Conservation (phyloP, 306 rosid species). For the Arachis stenosperma region DNA sequence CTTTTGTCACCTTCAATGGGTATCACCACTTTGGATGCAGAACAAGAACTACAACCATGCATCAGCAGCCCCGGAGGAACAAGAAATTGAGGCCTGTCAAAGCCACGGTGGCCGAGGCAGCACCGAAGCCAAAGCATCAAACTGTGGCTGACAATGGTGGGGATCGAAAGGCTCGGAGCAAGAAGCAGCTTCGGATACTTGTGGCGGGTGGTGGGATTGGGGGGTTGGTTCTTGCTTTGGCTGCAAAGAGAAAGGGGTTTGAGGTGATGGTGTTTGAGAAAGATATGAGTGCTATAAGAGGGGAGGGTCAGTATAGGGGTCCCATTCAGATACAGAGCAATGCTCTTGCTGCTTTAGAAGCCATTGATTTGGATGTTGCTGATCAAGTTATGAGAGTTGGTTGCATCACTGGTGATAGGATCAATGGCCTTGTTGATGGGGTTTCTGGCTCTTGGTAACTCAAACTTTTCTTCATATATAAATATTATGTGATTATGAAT, state of each 20-base stretch:
- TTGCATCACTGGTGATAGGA: constrained; percentile 93
- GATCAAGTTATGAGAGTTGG: constrained; percentile 89
- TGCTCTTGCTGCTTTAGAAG: constrained; percentile 98
- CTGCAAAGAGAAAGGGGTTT: constrained; percentile 93
- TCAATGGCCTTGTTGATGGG: constrained; percentile 95
- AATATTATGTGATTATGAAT: background rate
- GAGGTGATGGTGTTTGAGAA: constrained; percentile 95
- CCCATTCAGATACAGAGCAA: constrained; percentile 99
- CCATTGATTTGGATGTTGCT: constrained; percentile 87
- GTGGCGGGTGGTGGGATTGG: constrained; percentile 99
- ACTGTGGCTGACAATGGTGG: constrained; percentile 31
- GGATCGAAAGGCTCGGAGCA: constrained; percentile 44
- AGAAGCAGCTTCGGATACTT: constrained; percentile 57
- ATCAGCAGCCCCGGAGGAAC: constrained; percentile 29
- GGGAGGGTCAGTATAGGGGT: constrained; percentile 96
- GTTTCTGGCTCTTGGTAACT: constrained; percentile 88
- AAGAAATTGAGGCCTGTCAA: constrained; percentile 45
- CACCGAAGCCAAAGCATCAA: constrained; percentile 23
- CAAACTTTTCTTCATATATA: background rate
- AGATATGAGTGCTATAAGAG: constrained; percentile 93
- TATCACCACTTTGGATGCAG: constrained; percentile 40
- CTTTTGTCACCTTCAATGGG: constrained; percentile 26
- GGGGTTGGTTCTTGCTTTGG: constrained; percentile 90
- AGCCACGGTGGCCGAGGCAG: constrained; percentile 55
- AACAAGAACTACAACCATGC: background rate